phyloP scores from a whole-genome alignment of 2,329 filamentous ascomycete genomes.

The Sporothrix mexicana region DNA sequence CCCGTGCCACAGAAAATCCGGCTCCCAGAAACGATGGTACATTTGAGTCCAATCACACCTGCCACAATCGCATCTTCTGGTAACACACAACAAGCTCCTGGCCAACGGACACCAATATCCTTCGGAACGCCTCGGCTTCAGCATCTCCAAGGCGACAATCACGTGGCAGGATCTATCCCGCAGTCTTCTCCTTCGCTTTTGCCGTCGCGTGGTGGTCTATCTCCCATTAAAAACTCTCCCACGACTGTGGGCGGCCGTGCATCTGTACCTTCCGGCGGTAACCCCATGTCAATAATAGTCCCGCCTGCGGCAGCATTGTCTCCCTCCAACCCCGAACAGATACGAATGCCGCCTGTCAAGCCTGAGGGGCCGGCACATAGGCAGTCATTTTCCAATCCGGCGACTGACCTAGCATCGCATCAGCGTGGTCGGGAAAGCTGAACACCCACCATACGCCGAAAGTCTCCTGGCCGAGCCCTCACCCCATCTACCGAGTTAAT shows the following conservation, averaged over 20 bases:
- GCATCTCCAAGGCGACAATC: slow-evolving; percentile 33
- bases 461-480: no score
- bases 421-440: not conserved
- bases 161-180: slow-evolving; percentile 40
- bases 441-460: no score
- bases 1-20: not conserved
- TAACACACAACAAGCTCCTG: slow-evolving; percentile 27
- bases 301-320: slow-evolving; percentile 64
- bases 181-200: slow-evolving; percentile 48
- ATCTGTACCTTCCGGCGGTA: slow-evolving; percentile 42
- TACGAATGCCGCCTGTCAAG: slow-evolving; percentile 67
- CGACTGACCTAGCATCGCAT: not conserved
- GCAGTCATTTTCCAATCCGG: slow-evolving; percentile 34
- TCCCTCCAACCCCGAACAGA: slow-evolving; percentile 62
- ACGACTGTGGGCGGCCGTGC: slow-evolving; percentile 45
- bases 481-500: no score
- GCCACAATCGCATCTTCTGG: slow-evolving; percentile 33
- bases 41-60: not conserved
- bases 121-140: slow-evolving; percentile 44
- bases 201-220: slow-evolving; percentile 55
- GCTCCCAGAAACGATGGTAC: not conserved
- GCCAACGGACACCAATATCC: slow-evolving; percentile 39
- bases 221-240: slow-evolving; percentile 60
- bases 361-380: slow-evolving; percentile 46
- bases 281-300: slow-evolving; percentile 54